Evolutionary conservation across 768 basidiomycete species (phyloP).

Genomic region (Leccinum variicolor): DNA sequence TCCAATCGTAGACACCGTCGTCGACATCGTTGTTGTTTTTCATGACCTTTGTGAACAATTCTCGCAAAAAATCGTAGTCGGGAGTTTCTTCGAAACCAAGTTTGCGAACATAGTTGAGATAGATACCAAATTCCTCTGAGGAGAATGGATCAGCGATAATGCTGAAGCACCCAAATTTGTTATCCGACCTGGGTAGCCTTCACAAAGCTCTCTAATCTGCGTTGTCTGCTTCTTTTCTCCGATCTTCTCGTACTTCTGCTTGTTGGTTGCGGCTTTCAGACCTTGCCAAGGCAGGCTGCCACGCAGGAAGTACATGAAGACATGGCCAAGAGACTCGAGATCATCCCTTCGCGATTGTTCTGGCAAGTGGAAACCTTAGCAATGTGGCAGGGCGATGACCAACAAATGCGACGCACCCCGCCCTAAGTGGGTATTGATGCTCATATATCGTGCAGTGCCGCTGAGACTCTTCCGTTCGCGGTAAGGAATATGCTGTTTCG

Average conservation of each 20-base stretch:
- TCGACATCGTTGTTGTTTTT: slow-evolving; percentile 89
- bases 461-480: slow-evolving; percentile 95
- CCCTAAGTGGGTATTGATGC: slow-evolving; percentile 98
- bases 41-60: slow-evolving; percentile 90
- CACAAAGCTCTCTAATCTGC: slow-evolving; percentile 94
- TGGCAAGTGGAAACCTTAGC: slow-evolving; percentile 25
- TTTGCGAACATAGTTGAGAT: slow-evolving; percentile 98
- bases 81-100: slow-evolving; percentile 99
- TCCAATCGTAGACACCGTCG: slow-evolving; percentile 97
- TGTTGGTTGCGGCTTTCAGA: slow-evolving; percentile 98
- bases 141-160: slow-evolving; percentile 2
- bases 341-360: slow-evolving; percentile 95
- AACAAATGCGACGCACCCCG: slow-evolving; percentile 56
- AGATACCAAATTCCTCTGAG: slow-evolving; percentile 96
- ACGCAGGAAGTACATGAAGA: slow-evolving; percentile 99
- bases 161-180: background rate
- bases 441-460: slow-evolving; percentile 99
- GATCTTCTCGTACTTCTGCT: slow-evolving; percentile 99
- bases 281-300: slow-evolving; percentile 99
- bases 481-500: slow-evolving; percentile 99
- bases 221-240: slow-evolving; percentile 99
- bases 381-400: slow-evolving; percentile 1
- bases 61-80: slow-evolving; percentile 97
- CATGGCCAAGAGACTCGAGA: slow-evolving; percentile 97
- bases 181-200: slow-evolving; percentile 84